A percentile compares a stretch with the other conserved stretches of the same genome.
Conservation (phyloP, 352 stramenopile species). For the Albugo candida region DNA sequence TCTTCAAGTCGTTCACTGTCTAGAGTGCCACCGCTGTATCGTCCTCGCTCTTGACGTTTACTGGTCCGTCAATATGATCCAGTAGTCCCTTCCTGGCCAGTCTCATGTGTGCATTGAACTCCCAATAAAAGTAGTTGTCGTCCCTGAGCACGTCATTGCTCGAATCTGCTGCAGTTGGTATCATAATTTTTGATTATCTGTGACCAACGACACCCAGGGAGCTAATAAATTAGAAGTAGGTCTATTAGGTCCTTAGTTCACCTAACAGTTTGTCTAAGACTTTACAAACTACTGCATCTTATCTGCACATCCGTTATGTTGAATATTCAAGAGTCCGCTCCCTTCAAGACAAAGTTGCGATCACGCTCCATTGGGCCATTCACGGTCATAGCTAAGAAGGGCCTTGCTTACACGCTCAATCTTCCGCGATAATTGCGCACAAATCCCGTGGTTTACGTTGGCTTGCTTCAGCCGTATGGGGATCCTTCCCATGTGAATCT, state of each 20-base stretch:
- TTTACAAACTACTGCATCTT: too few relatives aligned
- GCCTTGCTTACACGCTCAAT: conserved; percentile 9
- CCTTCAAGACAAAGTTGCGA: conserved; percentile 7
- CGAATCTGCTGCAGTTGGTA: conserved; percentile 1
- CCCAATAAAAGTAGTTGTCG: conserved; percentile 4
- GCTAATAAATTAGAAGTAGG: too few relatives aligned
- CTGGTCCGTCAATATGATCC: not conserved
- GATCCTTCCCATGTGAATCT: too few relatives aligned
- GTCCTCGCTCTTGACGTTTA: not conserved
- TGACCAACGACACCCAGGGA: too few relatives aligned
- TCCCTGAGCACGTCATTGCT: conserved; percentile 1
- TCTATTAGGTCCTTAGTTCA: too few relatives aligned
- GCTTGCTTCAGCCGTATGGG: conserved; percentile 6
- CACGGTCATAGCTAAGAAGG: conserved; percentile 10
- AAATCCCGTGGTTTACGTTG: conserved; percentile 11
- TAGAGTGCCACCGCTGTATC: not conserved
- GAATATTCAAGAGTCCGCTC: too few relatives aligned
- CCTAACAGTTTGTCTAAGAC: too few relatives aligned
- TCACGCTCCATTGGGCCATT: conserved; percentile 9
- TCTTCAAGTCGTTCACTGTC: not conserved
- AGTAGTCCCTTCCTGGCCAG: conserved; percentile 1
- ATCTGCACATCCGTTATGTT: too few relatives aligned
- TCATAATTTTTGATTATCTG: conserved; percentile 2
- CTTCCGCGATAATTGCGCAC: conserved; percentile 7
- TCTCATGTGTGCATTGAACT: conserved; percentile 2